These are phyloP conservation scores for Trypanosoma conorhini DNA, from an alignment of 208 protist species.

Conservation along the genomic window DNA sequence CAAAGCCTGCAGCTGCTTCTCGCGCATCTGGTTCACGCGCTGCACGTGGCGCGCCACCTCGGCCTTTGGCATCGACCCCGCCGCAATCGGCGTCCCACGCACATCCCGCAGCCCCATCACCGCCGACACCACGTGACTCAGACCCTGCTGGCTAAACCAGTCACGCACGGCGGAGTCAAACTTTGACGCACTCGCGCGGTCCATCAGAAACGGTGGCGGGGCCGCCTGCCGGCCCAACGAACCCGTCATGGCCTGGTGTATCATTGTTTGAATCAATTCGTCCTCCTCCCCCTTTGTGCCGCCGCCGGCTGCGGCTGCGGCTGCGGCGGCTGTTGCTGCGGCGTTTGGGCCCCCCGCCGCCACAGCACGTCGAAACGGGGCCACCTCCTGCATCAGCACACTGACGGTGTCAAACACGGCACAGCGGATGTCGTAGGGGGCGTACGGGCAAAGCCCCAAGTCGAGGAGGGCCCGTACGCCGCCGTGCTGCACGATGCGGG, in stretches of 20 bases:
- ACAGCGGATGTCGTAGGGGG: slow-evolving; percentile 62
- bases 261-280: slow-evolving; percentile 58
- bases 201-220: slow-evolving; percentile 61
- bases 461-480: slow-evolving; percentile 73
- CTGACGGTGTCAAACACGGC: slow-evolving; percentile 80
- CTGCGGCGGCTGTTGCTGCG: background rate
- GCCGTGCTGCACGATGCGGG: slow-evolving; percentile 71
- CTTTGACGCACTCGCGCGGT: slow-evolving; percentile 84
- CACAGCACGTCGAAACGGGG: slow-evolving; percentile 61
- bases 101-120: slow-evolving; percentile 67
- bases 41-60: slow-evolving; percentile 35
- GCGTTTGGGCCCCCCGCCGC: slow-evolving; percentile 15
- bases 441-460: slow-evolving; percentile 67
- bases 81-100: slow-evolving; percentile 25
- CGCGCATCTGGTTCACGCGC: slow-evolving; percentile 35
- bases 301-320: slow-evolving; percentile 5
- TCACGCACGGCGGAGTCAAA: slow-evolving; percentile 83
- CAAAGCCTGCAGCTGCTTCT: slow-evolving; percentile 44
- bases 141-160: slow-evolving; percentile 79
- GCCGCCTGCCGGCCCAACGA: slow-evolving; percentile 21
- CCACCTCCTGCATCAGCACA: slow-evolving; percentile 86
- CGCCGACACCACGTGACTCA: slow-evolving; percentile 69
- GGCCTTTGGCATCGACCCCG: slow-evolving; percentile 26
- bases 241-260: slow-evolving; percentile 67
- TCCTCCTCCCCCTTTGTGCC: slow-evolving; percentile 27